Evolutionary conservation across 352 stramenopile species (phyloP).

Genomic region (Pythium scleroteichum): DNA sequence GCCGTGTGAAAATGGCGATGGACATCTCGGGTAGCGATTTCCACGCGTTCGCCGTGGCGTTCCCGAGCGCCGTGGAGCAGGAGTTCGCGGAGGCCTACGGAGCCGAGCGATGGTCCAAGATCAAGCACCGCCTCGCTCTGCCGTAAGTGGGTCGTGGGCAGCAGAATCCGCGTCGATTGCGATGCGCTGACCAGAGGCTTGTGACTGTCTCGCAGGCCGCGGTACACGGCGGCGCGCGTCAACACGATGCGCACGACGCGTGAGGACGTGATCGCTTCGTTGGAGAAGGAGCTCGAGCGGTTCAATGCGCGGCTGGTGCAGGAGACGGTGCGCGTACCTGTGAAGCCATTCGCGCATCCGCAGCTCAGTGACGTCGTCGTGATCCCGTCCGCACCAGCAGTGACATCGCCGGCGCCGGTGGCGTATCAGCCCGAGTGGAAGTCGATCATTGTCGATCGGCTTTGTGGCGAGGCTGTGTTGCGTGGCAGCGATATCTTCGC

Average conservation of each 20-base stretch:
- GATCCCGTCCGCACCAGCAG: slow-evolving; percentile 57
- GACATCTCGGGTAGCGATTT: slow-evolving; percentile 32
- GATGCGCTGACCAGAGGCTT: slow-evolving; percentile 3
- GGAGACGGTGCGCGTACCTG: slow-evolving; percentile 26
- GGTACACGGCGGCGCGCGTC: slow-evolving; percentile 77
- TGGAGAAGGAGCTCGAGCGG: slow-evolving; percentile 42
- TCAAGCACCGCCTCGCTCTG: slow-evolving; percentile 70
- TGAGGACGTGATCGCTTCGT: slow-evolving; percentile 49
- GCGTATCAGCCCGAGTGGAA: slow-evolving; percentile 37
- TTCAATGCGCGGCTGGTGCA: slow-evolving; percentile 70
- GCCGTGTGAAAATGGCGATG: slow-evolving; percentile 5
- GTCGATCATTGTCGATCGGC: slow-evolving; percentile 86
- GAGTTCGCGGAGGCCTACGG: slow-evolving; percentile 66
- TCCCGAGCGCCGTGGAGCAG: slow-evolving; percentile 63
- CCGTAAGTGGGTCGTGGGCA: slow-evolving; percentile 37
- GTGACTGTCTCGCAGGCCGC: slow-evolving; percentile 30
- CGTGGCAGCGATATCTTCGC: slow-evolving; percentile 94
- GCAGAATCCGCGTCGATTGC: background rate
- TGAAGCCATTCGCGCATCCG: slow-evolving; percentile 33
- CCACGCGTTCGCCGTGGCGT: slow-evolving; percentile 69
- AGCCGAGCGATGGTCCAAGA: slow-evolving; percentile 58
- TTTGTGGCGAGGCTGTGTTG: slow-evolving; percentile 93
- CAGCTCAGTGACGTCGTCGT: slow-evolving; percentile 61
- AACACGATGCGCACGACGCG: slow-evolving; percentile 68
- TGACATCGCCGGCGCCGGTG: slow-evolving; percentile 26